Evolutionary conservation across 1,284 basidiomycete genomes (phyloP).

Genomic region (Microbotryum saponariae): DNA sequence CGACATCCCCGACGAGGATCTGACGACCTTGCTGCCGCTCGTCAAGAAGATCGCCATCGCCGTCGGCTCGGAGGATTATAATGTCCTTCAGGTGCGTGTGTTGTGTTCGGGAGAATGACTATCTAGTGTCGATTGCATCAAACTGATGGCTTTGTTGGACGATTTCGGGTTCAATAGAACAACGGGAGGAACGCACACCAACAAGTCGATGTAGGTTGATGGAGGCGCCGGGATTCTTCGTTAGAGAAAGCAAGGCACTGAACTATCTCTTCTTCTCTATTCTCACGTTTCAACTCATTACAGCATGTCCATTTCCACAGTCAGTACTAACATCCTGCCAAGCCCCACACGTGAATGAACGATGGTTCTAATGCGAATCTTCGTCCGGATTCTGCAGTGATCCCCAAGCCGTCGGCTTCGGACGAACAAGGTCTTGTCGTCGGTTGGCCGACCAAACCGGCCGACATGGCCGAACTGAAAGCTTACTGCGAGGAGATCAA

Average conservation of each 20-base stretch:
- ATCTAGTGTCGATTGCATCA: not conserved
- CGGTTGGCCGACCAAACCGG: constrained; percentile 43
- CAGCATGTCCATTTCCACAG: constrained; percentile 38
- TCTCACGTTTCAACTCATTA: not conserved
- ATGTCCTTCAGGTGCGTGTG: constrained; percentile 43
- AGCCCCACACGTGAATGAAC: too few species aligned
- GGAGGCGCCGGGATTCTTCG: not conserved
- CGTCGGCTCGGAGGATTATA: constrained; percentile 42
- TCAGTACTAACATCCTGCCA: constrained; percentile 1
- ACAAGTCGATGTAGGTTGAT: constrained; percentile 10
- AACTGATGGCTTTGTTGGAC: constrained; percentile 20
- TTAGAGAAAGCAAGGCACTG: too few species aligned
- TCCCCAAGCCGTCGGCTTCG: constrained; percentile 42
- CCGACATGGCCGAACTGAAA: constrained; percentile 42
- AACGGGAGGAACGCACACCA: constrained; percentile 36
- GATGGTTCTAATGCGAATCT: not conserved
- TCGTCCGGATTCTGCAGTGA: constrained; percentile 36
- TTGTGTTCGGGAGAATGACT: not conserved
- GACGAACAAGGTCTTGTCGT: constrained; percentile 43
- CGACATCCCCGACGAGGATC: constrained; percentile 43
- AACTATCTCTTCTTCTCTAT: not conserved
- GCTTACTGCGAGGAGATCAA: constrained; percentile 34
- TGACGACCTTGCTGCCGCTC: constrained; percentile 40
- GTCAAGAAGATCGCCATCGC: constrained; percentile 44
- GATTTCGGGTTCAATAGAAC: constrained; percentile 32